Base-by-base conservation (phyloP, 495 filamentous ascomycete genomes). In the Daldinia concentrica region DNA sequence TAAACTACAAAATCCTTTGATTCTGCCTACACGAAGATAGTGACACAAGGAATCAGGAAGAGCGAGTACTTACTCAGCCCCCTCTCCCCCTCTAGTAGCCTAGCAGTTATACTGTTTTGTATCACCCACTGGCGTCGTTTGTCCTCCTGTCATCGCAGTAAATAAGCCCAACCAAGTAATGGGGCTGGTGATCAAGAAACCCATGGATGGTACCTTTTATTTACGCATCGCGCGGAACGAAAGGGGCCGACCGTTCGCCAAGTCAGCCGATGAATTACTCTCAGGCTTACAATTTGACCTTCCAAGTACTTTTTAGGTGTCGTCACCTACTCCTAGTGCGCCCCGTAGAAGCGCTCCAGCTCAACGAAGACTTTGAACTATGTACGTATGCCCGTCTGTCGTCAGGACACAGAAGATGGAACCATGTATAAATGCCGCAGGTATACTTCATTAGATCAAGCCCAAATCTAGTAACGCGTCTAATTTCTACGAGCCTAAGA, bases 141-240 rank as follows among this genome's bases (percentile, higher is more conserved):
- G 58, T 62, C 55, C 60, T 69, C 52, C 30, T 30, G 51, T 58
- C 70, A 65, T 68, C 24, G 43, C 19, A 55, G 50, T 50, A 68
- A 58, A 64, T 68, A 56, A 65, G 50, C 65, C 70, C 65, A 73
- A 73, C 60, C 30, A 54, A 68, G 64, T 51, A 68, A 73, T 65
- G 37, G 51, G 50, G 45, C 62, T 69, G 68, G 63, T 66, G 70
- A 73, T 69, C 65, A 26, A 34, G 55, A 68, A 22, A 2, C 19
- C 69, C 6, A 19, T 57, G 55, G 32, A 26, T 34, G 30, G 26
- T 30, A n/a, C 57, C 30, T 15, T 61, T 62, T 61, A 55, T 56
- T n/a, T 65, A 60, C 62, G 56, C 57, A 65, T 62, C 66, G 66
- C 66, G 66, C 60, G 59, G 64, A 56, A 55, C 29, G 52, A 69